Evolutionary conservation across 306 rosid genomes (phyloP).

Genomic region (Sesbania bispinosa): DNA sequence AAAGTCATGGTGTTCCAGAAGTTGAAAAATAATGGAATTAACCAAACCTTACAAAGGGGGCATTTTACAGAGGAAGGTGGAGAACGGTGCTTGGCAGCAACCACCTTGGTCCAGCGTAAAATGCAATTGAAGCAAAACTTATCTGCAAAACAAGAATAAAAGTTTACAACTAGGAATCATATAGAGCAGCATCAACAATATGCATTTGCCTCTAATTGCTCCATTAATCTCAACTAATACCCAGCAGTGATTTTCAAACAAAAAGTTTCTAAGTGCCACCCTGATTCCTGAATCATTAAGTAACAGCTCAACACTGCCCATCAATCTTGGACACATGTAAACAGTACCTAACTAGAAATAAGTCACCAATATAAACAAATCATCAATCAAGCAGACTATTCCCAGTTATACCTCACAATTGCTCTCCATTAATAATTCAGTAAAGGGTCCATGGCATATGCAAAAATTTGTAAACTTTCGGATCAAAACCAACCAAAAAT

Average conservation of each 20-base stretch:
- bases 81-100: conserved; percentile 47
- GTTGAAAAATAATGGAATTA: neutral
- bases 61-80: conserved; percentile 60
- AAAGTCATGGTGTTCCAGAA: neutral
- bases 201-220: neutral
- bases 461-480: neutral
- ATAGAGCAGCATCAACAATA: neutral
- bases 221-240: neutral
- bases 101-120: conserved; percentile 81
- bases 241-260: neutral
- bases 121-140: conserved; percentile 84
- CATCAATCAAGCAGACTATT: neutral
- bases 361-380: neutral
- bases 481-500: neutral
- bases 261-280: neutral
- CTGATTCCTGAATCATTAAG: neutral
- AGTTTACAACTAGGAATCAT: neutral
- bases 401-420: neutral
- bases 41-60: conserved; percentile 88
- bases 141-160: conserved; percentile 50
- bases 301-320: neutral
- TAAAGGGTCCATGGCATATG: neutral
- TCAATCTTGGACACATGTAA: neutral
- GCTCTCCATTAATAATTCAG: neutral
- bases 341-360: neutral